phyloP scores from a whole-genome alignment of 345 rosid species.

The Hibiscus trionum region DNA sequence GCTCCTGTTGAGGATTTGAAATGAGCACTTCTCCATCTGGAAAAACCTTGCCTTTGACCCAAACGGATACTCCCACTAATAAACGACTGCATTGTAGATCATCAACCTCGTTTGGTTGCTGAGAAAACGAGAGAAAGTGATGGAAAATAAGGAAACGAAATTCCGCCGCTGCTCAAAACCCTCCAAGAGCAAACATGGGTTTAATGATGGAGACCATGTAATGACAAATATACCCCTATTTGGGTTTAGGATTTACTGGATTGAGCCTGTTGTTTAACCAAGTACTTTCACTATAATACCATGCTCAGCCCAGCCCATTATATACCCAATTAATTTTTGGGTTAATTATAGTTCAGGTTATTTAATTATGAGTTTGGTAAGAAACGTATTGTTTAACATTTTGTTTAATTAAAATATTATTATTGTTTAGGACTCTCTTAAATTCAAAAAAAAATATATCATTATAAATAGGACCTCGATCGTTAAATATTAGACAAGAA shows the following conservation, averaged over 20 bases:
- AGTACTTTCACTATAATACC: neutral
- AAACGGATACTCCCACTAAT: slow-evolving; percentile 20
- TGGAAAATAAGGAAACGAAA: neutral
- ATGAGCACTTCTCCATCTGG: slow-evolving; percentile 6
- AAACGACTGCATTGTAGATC: slow-evolving; percentile 28
- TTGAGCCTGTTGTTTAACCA: neutral
- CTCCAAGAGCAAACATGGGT: neutral
- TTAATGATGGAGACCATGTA: neutral
- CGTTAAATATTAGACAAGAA: no score
- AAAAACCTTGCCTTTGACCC: slow-evolving; percentile 19
- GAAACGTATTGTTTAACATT: no score
- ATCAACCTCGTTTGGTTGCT: neutral
- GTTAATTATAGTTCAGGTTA: no score
- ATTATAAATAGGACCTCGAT: no score
- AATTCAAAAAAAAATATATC: no score
- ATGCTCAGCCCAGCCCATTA: neutral
- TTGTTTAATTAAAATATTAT: no score
- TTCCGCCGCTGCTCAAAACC: neutral
- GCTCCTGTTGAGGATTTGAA: slow-evolving; percentile 5
- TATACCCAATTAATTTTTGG: neutral
- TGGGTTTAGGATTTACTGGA: neutral
- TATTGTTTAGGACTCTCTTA: no score
- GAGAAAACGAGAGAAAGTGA: neutral
- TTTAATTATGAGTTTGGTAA: no score
- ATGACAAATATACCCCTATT: neutral